These are phyloP conservation scores for Coelomomyces lativittatus DNA, from an alignment of 371 early-diverging fungal species.

Conservation along the genomic window DNA sequence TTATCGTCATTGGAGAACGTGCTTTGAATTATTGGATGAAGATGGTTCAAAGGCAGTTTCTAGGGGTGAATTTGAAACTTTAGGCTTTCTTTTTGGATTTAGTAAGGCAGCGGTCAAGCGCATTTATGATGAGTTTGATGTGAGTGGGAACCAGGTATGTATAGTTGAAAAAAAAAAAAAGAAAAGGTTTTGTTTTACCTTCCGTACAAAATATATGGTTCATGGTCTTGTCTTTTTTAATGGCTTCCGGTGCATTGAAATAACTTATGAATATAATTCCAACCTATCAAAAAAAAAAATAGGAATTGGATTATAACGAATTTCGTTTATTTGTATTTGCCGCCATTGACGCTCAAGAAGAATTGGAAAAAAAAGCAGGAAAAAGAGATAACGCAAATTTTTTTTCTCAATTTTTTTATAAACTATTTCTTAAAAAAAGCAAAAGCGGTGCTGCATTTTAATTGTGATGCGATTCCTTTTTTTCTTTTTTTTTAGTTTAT, in stretches of 20 bases:
- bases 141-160: constrained; percentile 11
- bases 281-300: neutral
- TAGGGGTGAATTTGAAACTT: constrained; percentile 14
- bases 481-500: no score
- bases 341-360: constrained; percentile 14
- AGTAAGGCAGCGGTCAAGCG: constrained; percentile 8
- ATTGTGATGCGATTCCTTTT: no score
- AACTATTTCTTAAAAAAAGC: no score
- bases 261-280: neutral
- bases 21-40: constrained; percentile 23
- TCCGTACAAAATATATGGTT: no score
- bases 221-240: neutral
- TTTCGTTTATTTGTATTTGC: constrained; percentile 22
- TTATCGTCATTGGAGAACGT: constrained; percentile 24
- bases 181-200: constrained; percentile 21
- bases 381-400: no score
- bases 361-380: no score
- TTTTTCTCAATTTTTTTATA: no score
- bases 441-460: no score
- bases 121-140: constrained; percentile 21
- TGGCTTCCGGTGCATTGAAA: neutral
- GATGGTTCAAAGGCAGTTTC: constrained; percentile 22
- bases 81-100: constrained; percentile 22
- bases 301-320: constrained; percentile 20
- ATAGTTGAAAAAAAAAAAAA: neutral